Evolutionary conservation across 2,329 filamentous ascomycete genomes (phyloP), one percentile per base, ranked within the genome.

Genomic region (Fusarium camptoceras): DNA sequence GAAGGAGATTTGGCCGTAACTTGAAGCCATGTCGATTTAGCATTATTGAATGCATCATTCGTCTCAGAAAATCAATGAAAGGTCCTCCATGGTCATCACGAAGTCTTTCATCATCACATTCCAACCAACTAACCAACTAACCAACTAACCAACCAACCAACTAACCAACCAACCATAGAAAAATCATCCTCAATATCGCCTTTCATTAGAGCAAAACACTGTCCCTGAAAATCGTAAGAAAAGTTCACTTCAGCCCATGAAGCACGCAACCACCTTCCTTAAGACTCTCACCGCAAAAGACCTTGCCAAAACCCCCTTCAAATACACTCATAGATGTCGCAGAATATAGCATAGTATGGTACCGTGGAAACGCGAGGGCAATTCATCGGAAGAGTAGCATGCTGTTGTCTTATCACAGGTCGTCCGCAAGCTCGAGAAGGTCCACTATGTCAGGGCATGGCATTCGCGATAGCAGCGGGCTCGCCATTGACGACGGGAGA

Each of bases 401-500:
- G 30, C 83, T 71, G 14, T 83, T 81, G 27, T 84, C 79, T 0
- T 64, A 67, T 57, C 76, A 75, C 37, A 79, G 56, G 6, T 67
- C 60, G 4, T 78, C 68, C 24, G 68, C 68, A 7, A 72, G 67
- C 25, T 83, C 80, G 1, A 84, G 69, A 0, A 80, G 75, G 2
- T 73, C 65, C 3, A 78, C 63, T 1, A 81, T 0, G 75, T 78
- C 0, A n/a, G n/a, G n/a, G 78, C 53, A 72, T 30, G 76, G 57
- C 4, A 70, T 30, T 42, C 70, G 53, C 18, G 37, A 3, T 70
- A 71, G 2, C 69, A 70, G 7, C 74, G 71, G 11, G 77, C 77
- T 39, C 77, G 72, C 43, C 76, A 75, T 9, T 80, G 77, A n/a
- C 80, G 76, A 3, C 87, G 87, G 0, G 88, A 81, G 0, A 83